Percentiles rank a stretch among this genome's conserved stretches.
phyloP scores from a whole-genome alignment of 148 eudicot genomes.

The Rhododendron molle region DNA sequence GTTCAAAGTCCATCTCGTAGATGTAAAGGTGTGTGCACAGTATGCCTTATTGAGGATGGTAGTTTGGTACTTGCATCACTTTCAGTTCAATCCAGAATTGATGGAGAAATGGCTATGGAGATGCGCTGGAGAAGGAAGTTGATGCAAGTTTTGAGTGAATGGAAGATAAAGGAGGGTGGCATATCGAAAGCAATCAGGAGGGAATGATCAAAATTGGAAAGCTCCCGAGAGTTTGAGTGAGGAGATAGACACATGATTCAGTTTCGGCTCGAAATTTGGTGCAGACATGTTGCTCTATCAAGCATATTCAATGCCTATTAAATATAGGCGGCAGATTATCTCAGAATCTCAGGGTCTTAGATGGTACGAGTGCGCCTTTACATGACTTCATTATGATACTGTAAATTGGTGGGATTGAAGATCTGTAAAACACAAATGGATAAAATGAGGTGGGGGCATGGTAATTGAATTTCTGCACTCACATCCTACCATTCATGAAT shows the following conservation, averaged over 20 bases:
- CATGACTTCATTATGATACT: background rate
- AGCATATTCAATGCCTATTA: background rate
- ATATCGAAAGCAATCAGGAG: background rate
- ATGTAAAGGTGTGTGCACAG: background rate
- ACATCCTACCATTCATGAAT: background rate
- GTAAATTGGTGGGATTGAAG: background rate
- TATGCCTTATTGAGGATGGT: background rate
- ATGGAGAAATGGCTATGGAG: background rate
- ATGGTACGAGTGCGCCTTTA: background rate
- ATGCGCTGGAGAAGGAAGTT: background rate
- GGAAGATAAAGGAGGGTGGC: background rate
- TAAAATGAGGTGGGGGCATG: background rate
- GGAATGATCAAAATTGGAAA: background rate
- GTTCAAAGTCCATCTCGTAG: background rate
- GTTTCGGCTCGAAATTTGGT: background rate
- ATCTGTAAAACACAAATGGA: background rate
- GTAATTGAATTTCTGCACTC: background rate
- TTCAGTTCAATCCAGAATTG: background rate
- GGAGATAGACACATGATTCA: background rate
- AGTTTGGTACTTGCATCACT: background rate
- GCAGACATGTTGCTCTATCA: background rate
- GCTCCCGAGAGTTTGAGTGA: background rate
- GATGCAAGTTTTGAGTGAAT: background rate
- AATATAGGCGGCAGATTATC: background rate
- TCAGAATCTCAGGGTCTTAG: background rate